These are phyloP conservation scores for Colletotrichum navitas DNA, from an alignment of 2,329 filamentous ascomycete species.

Conservation along the genomic window DNA sequence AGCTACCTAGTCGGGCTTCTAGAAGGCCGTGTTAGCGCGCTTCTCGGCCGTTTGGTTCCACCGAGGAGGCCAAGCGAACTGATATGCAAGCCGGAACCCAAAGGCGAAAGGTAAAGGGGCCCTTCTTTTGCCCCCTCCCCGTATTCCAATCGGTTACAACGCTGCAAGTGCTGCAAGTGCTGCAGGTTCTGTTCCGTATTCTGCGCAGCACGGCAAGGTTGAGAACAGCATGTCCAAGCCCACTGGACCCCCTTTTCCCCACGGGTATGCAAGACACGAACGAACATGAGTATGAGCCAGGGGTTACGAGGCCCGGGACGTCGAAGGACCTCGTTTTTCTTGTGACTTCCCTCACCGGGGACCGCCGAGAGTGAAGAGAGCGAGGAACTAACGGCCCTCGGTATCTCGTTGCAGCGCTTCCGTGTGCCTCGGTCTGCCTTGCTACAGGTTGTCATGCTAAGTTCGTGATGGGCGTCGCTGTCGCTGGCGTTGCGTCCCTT, in stretches of 20 bases:
- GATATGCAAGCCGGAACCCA: constrained; percentile 11
- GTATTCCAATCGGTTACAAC: constrained; percentile 9
- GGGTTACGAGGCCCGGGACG: not conserved
- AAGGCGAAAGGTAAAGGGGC: not conserved
- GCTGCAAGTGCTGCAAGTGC: not conserved
- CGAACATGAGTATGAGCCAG: not conserved
- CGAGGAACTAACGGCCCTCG: not conserved
- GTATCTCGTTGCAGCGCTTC: not conserved
- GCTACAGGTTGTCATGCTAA: constrained; percentile 4
- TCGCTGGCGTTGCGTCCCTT: not conserved
- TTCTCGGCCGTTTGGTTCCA: constrained; percentile 4
- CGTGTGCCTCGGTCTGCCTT: constrained; percentile 7
- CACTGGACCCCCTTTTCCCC: not conserved
- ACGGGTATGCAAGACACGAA: constrained; percentile 4
- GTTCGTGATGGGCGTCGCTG: not conserved
- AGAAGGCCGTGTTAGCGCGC: constrained; percentile 13
- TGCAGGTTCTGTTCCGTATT: constrained; percentile 16
- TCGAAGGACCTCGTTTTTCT: not conserved
- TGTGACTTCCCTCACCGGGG: not conserved
- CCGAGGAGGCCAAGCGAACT: constrained; percentile 12
- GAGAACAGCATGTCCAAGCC: not conserved
- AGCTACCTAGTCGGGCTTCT: constrained; percentile 13
- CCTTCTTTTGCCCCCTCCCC: constrained; percentile 1
- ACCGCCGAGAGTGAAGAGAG: not conserved
- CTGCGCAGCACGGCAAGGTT: constrained; percentile 4